These are phyloP conservation scores for Lagenidium sp. DNA, from an alignment of 352 stramenopile genomes.

Conservation along the genomic window DNA sequence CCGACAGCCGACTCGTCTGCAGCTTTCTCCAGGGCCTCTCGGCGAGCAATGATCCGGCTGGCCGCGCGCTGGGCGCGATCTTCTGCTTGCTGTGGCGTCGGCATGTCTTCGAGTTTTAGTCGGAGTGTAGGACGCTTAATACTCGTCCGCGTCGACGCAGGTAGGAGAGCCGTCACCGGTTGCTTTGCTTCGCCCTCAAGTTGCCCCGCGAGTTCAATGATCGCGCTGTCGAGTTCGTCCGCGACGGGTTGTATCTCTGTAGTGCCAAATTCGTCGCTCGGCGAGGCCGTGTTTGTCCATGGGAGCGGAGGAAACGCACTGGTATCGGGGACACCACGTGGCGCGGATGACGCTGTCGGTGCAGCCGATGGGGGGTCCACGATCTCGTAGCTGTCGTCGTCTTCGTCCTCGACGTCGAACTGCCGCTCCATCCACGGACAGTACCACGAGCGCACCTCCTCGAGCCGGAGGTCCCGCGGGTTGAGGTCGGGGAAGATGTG, in stretches of 20 bases:
- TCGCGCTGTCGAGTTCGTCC: too few relatives aligned
- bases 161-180: too few relatives aligned
- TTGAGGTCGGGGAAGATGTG: conserved; percentile 80
- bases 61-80: conserved; percentile 65
- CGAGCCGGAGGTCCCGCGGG: conserved; percentile 66
- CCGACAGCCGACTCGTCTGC: background rate
- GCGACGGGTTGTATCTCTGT: too few relatives aligned
- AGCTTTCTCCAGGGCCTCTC: conserved; percentile 60
- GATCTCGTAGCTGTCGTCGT: background rate
- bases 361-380: too few relatives aligned
- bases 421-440: conserved; percentile 58
- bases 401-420: conserved; percentile 11
- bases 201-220: too few relatives aligned
- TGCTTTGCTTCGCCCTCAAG: too few relatives aligned
- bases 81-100: conserved; percentile 77
- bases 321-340: too few relatives aligned
- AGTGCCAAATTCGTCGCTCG: too few relatives aligned
- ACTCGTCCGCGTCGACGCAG: too few relatives aligned
- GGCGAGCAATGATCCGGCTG: conserved; percentile 59
- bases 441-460: conserved; percentile 75
- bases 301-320: too few relatives aligned
- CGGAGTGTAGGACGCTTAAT: conserved; percentile 57
- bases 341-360: too few relatives aligned
- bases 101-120: conserved; percentile 83
- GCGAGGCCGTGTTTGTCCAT: too few relatives aligned